These are phyloP conservation scores for Closterium sp. DNA, from an alignment of 139 green algal genomes.

Conservation along the genomic window DNA sequence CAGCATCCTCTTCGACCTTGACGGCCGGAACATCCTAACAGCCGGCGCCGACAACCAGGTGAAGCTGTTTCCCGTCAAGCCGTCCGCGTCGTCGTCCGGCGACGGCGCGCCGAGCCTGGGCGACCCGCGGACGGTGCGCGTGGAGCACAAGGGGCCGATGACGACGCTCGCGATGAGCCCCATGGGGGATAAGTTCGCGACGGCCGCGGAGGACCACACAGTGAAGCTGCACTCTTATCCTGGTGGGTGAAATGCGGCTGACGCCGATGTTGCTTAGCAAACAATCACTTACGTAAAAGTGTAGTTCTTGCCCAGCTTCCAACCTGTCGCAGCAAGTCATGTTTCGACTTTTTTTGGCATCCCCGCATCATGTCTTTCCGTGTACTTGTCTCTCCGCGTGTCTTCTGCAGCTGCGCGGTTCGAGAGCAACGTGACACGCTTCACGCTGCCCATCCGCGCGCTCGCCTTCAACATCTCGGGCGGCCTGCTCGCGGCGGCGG, in stretches of 20 bases:
- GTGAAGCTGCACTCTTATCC: constrained; percentile 58
- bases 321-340: neutral
- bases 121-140: neutral
- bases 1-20: constrained; percentile 6
- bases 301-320: no score
- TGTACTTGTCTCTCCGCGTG: neutral
- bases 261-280: no score
- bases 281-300: no score
- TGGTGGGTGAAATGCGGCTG: neutral
- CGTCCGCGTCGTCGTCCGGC: neutral
- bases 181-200: constrained; percentile 45
- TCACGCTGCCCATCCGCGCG: constrained; percentile 66
- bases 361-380: no score
- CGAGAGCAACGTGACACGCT: constrained; percentile 66
- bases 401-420: constrained; percentile 48
- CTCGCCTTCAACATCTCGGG: constrained; percentile 70
- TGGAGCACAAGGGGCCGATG: constrained; percentile 18
- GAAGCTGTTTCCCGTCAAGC: neutral
- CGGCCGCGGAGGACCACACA: constrained; percentile 54
- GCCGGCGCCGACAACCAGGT: constrained; percentile 1
- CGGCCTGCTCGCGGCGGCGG: constrained; percentile 64
- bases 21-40: neutral
- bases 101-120: neutral
- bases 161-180: constrained; percentile 43
- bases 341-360: no score